Base-by-base conservation (phyloP, 2,329 filamentous ascomycete species). In the Pezicula carpinea region DNA sequence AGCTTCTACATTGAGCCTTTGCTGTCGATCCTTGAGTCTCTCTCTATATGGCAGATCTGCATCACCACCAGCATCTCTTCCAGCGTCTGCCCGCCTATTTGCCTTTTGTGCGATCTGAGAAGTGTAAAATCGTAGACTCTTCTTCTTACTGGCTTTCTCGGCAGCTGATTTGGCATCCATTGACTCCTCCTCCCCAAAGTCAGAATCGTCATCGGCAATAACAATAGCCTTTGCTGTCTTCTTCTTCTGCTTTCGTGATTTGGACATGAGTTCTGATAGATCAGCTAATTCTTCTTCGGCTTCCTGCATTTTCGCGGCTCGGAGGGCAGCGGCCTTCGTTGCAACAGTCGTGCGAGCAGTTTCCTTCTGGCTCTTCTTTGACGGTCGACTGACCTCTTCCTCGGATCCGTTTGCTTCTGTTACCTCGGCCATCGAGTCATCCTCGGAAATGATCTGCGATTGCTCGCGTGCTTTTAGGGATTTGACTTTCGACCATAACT, bases 51-150 rank as follows among this genome's bases (percentile, higher is more conserved):
- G 93, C 44, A 95, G 78, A 66, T 95, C 89, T 56, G 79, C 76
- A 63, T 95, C 89, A 57, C 89, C 89, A 55, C 88, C 88, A 1
- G 83, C 80, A 48, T 87, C 83, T 51, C 83, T 80, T 35, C 86
- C 85, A 33, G 85, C 85, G 26, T 76, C 81, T 5, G 83, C 81
- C 46, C 88, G 88, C 65, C 89, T 91, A 71, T 89, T 95, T 47
- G 89, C 83, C 69, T 96, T 97, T 66, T 97, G 92, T 22, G 88
- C 86, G 55, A 99, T 93, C 65, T 99, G 93, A 3, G 91, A 96
- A 2, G 95, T 97, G 77, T 99, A 99, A 75, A 99, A 99, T 53
- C 90, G 87, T 48, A 99, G 79, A 54, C 82, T 89, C 75, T 95
- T 96, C 76, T 93, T 96, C 67, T 87, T 87, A 50, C 82, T 80